A percentile compares a stretch with the other conserved stretches of the same genome.
Evolutionary conservation across 441 rosid species (phyloP).

Genomic region (Erodium moschatum): DNA sequence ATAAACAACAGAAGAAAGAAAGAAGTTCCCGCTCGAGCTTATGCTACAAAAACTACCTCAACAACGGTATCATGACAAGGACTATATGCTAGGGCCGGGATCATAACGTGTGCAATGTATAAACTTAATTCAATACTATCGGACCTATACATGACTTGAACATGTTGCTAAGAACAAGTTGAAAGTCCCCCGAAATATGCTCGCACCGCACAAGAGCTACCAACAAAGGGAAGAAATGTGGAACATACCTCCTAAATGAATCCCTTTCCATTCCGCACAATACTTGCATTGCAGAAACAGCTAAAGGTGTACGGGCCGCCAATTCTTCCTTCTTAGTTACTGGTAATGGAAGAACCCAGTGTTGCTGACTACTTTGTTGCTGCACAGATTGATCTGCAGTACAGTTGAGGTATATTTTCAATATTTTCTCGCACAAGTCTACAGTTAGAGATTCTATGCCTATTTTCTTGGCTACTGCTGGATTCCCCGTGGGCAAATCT

Average conservation of each 20-base stretch:
- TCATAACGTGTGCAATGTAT: conserved; percentile 1
- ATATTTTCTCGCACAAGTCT: conserved; percentile 45
- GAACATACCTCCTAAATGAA: conserved; percentile 45
- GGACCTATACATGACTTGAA: conserved; percentile 69
- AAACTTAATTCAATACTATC: conserved; percentile 40
- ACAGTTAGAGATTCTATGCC: conserved; percentile 49
- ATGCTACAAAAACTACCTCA: conserved; percentile 13
- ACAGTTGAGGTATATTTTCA: conserved; percentile 49
- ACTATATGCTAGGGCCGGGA: neutral
- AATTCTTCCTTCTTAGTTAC: conserved; percentile 70
- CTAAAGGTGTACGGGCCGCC: conserved; percentile 61
- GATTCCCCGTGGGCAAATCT: conserved; percentile 35
- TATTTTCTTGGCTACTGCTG: conserved; percentile 39
- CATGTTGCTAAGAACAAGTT: conserved; percentile 47
- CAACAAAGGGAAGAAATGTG: conserved; percentile 59
- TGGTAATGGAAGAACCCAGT: conserved; percentile 66
- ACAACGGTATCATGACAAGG: conserved; percentile 9
- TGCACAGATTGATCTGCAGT: neutral
- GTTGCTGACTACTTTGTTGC: conserved; percentile 21
- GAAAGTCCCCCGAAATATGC: conserved; percentile 77
- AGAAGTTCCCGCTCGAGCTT: neutral
- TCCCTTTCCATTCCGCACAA: conserved; percentile 46
- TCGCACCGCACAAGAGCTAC: conserved; percentile 74
- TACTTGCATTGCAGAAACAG: conserved; percentile 49
- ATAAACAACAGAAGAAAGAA: neutral